phyloP scores from a whole-genome alignment of 331 rosid genomes.

The Malus hybrid region DNA sequence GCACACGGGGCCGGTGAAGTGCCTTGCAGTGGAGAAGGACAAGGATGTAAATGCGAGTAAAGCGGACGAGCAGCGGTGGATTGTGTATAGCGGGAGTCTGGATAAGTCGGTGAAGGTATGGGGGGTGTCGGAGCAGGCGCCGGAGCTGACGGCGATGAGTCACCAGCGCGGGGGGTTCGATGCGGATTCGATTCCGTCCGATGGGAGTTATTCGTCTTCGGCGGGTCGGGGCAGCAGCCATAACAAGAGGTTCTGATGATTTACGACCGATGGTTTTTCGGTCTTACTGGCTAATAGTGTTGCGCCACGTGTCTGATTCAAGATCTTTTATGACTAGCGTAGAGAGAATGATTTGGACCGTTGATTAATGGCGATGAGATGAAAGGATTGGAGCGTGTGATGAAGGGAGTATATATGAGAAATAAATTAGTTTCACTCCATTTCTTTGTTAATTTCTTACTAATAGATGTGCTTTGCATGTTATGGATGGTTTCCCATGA shows the following conservation, averaged over 20 bases:
- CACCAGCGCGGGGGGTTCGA: conserved; percentile 13
- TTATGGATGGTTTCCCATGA: background rate
- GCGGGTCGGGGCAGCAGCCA: conserved; percentile 18
- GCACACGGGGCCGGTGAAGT: conserved; percentile 82
- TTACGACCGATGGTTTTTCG: background rate
- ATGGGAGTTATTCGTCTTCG: conserved; percentile 36
- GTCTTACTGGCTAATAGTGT: background rate
- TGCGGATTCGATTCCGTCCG: conserved; percentile 30
- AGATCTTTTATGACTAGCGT: no score
- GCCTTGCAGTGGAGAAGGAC: conserved; percentile 65
- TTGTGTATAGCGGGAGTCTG: conserved; percentile 81
- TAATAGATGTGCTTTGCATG: background rate
- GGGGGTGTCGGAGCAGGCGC: conserved; percentile 48
- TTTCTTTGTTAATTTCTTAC: background rate
- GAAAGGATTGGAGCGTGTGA: background rate
- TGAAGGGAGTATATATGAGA: background rate
- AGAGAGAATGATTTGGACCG: background rate
- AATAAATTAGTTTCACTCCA: background rate
- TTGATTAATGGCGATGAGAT: background rate
- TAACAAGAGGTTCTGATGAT: conserved; percentile 14
- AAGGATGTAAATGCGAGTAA: background rate
- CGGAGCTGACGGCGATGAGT: conserved; percentile 9
- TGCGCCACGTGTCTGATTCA: conserved; percentile 1
- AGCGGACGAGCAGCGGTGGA: conserved; percentile 37
- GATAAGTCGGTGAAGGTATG: conserved; percentile 92